phyloP scores from a whole-genome alignment of 2,329 filamentous ascomycete species.

The Trichoderma atrobrunneum region DNA sequence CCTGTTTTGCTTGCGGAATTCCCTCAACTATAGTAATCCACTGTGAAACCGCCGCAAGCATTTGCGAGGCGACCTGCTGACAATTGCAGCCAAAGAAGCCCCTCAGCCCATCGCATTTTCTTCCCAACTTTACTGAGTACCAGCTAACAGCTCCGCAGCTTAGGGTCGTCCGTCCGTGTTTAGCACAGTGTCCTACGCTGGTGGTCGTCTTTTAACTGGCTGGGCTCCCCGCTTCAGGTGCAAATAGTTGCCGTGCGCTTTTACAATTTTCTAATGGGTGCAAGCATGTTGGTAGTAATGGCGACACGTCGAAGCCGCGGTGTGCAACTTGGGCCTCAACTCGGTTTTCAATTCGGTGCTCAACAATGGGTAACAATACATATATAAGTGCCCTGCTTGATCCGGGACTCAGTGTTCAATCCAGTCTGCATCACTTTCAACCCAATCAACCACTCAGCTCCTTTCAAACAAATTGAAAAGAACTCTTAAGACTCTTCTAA shows the following conservation, averaged over 20 bases:
- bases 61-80: background rate
- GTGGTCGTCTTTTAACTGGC: background rate
- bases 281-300: background rate
- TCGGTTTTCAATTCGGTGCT: background rate
- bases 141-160: background rate
- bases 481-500: background rate
- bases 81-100: background rate
- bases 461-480: background rate
- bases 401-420: background rate
- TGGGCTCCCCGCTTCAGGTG: background rate
- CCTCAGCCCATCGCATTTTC: background rate
- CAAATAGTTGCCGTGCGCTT: background rate
- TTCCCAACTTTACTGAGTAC: background rate
- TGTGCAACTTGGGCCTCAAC: background rate
- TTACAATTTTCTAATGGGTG: background rate
- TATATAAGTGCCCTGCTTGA: background rate
- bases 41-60: background rate
- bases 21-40: background rate
- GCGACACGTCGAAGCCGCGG: background rate
- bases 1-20: background rate
- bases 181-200: background rate
- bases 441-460: background rate
- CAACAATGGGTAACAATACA: background rate
- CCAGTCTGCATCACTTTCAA: background rate
- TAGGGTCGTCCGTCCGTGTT: background rate